Percentiles rank a stretch among this genome's conserved stretches.
These are phyloP conservation scores for Rhinocladiella similis DNA, from an alignment of 2,329 filamentous ascomycete species.

Conservation along the genomic window DNA sequence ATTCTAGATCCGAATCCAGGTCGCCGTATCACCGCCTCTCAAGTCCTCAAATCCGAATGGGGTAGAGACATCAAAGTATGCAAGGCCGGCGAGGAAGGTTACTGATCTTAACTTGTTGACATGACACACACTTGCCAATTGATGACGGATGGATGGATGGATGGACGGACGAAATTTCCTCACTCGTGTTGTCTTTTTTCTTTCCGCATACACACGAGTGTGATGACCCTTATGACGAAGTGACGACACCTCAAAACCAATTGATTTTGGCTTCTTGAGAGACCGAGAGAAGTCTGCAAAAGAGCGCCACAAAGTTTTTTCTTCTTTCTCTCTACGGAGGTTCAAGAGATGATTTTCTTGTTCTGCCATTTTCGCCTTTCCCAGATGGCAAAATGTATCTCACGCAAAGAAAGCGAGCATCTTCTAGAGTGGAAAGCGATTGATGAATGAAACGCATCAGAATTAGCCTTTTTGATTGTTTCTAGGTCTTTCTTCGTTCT, in stretches of 20 bases:
- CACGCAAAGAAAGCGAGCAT: too few species aligned
- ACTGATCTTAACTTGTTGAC: constrained; percentile 47
- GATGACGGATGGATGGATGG: too few species aligned
- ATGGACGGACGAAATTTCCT: neutral
- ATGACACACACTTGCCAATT: neutral
- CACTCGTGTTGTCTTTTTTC: neutral
- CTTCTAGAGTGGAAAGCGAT: neutral
- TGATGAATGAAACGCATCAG: neutral
- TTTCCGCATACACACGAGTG: too few species aligned
- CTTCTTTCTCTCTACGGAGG: too few species aligned
- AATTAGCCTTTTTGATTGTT: neutral
- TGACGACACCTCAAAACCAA: too few species aligned
- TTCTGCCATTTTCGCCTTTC: neutral
- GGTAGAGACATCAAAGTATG: constrained; percentile 96
- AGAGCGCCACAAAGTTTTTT: neutral
- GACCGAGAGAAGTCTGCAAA: too few species aligned
- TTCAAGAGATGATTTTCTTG: too few species aligned
- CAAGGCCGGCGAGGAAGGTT: constrained; percentile 92
- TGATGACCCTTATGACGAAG: too few species aligned
- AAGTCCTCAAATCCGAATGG: constrained; percentile 98
- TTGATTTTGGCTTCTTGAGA: too few species aligned
- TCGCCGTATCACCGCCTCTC: constrained; percentile 89
- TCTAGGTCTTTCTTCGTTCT: too few species aligned
- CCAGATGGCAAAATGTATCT: too few species aligned
- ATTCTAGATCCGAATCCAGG: constrained; percentile 93